Evolutionary conservation across 2,329 filamentous ascomycete species (phyloP).

Genomic region (Fusarium torreyae): DNA sequence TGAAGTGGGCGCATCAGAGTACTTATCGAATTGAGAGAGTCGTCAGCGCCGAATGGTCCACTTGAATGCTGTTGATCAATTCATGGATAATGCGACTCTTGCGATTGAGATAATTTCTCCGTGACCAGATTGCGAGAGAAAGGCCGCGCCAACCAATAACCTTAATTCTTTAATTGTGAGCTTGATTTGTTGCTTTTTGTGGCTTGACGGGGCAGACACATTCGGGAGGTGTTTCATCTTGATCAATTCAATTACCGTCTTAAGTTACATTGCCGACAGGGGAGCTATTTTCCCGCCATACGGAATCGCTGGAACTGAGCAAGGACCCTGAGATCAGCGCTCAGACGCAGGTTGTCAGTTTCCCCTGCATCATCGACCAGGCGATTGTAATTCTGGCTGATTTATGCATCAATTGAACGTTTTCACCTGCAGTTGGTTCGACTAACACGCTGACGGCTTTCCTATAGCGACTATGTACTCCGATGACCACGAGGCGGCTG

Average conservation of each 20-base stretch:
- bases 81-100: not conserved
- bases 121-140: not conserved
- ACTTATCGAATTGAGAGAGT: slow-evolving; percentile 9
- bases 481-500: not conserved
- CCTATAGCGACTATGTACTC: not conserved
- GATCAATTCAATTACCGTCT: slow-evolving; percentile 23
- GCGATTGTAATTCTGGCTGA: not conserved
- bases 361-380: not conserved
- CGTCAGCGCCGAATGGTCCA: slow-evolving; percentile 12
- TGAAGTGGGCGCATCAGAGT: not conserved
- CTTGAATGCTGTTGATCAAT: slow-evolving; percentile 1
- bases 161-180: not conserved
- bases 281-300: slow-evolving; percentile 28
- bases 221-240: slow-evolving; percentile 10
- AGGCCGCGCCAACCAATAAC: slow-evolving; percentile 7
- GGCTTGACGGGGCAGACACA: not conserved
- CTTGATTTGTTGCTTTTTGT: slow-evolving; percentile 9
- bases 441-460: not conserved
- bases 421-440: not conserved
- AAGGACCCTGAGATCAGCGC: not conserved
- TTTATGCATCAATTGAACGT: not conserved
- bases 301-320: not conserved
- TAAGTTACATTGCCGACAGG: slow-evolving; percentile 14
- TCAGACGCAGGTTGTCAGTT: not conserved
- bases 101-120: not conserved